Evolutionary conservation across 176 grass and related monocot species (phyloP).

Genomic region (Phoenix dactylifera): DNA sequence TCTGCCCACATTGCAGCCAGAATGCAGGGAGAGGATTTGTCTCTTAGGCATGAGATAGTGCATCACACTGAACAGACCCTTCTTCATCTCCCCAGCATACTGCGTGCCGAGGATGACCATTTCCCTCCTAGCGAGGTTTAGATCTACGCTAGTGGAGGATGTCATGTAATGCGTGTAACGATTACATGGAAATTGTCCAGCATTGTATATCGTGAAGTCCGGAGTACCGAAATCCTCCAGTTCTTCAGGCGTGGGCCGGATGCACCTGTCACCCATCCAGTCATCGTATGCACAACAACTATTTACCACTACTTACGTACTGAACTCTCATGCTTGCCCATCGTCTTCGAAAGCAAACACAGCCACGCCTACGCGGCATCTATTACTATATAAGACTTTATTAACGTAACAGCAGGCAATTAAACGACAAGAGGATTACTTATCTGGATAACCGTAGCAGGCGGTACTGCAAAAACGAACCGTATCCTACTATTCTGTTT

Average conservation of each 20-base stretch:
- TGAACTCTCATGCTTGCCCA: conserved; percentile 17
- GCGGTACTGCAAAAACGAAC: conserved; percentile 12
- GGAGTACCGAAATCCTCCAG: conserved; percentile 89
- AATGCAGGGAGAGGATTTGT: conserved; percentile 86
- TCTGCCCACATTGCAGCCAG: conserved; percentile 95
- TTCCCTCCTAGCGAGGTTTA: conserved; percentile 91
- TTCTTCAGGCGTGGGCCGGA: conserved; percentile 87
- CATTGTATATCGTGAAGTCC: conserved; percentile 99
- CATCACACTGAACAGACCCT: conserved; percentile 96
- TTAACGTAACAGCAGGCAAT: conserved; percentile 11
- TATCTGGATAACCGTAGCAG: conserved; percentile 47
- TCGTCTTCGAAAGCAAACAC: conserved; percentile 29
- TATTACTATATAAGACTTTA: conserved; percentile 5
- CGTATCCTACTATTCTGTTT: conserved; percentile 11
- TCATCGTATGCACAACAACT: conserved; percentile 51
- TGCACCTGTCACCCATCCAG: conserved; percentile 80
- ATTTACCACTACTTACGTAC: conserved; percentile 8
- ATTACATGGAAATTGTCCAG: conserved; percentile 96
- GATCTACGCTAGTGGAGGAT: conserved; percentile 83
- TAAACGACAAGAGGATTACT: conserved; percentile 38
- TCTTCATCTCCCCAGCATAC: conserved; percentile 99
- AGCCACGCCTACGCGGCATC: conserved; percentile 8
- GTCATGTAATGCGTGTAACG: conserved; percentile 99
- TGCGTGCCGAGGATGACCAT: conserved; percentile 99
- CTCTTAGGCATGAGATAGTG: conserved; percentile 99